Evolutionary conservation across 371 early-diverging fungal genomes (phyloP), one percentile per base, ranked within the genome.

Genomic region (Mortierella sp.): DNA sequence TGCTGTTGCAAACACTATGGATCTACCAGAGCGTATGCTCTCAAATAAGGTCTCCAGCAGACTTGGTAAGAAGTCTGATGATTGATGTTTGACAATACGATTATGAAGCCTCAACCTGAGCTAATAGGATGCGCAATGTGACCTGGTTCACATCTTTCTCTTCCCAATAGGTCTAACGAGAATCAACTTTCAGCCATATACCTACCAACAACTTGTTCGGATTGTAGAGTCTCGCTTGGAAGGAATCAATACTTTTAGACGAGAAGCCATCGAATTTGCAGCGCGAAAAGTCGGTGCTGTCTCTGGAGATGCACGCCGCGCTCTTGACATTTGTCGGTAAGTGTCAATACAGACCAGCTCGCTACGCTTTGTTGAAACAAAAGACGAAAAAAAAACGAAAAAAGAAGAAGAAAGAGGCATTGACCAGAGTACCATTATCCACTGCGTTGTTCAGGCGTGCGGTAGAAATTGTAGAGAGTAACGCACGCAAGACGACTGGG

Each of bases 1-100:
- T 21, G 97, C 98, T 0, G 94, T 99, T 55, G 99, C 99, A 28
- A 99, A 99, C 75, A 99, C 99, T 0, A 98, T 99, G 95, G 98
- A 99, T 80, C 84, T 99, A 28, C 99, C 99, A 0, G 99, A 99
- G 74, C 89, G 97, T 57, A 87, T 95, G 84, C 88, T 98, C 56
- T 87, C 90, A n/a, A 94, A 95, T 74, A 96, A 96, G 71, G 90
- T 98, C 44, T 94, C 98, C 5, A 96, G 97, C 82, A 87, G 99
- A 12, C 80, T 99, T 60, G 99, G 97, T 87, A 87, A 75, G 65
- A 68, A 62, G 26, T 62, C 18, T 29, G n/a, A n/a, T n/a, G n/a
- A 28, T 29, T 45, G 29, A 44, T 46, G 52, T 19, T n/a, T 9
- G 21, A n/a, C 51, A 30, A 57, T 12, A 62, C 37, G n/a, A 60